A percentile compares a stretch with the other conserved stretches of the same genome.
Conservation (phyloP, 192 early-diverging fungal species). For the Coemansia sp. region DNA sequence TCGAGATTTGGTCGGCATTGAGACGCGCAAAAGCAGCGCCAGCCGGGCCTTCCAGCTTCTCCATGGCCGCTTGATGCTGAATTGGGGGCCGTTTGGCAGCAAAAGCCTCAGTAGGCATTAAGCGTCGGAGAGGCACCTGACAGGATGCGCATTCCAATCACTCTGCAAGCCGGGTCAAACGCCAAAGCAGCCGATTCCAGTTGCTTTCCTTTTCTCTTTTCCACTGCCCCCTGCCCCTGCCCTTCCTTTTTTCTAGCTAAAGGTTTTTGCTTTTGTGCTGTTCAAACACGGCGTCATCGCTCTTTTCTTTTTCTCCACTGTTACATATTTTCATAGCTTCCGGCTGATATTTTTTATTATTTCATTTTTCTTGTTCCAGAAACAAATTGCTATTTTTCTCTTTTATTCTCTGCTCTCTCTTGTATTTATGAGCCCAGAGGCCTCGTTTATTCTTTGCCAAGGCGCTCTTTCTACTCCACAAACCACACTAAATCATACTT, state of each 20-base stretch:
- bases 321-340: conserved; percentile 4
- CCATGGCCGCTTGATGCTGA: too few species aligned
- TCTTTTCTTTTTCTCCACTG: not conserved
- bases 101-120: too few species aligned
- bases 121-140: too few species aligned
- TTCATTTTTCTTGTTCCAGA: not conserved
- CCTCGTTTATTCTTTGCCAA: not conserved
- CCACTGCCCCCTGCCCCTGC: too few species aligned
- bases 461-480: conserved; percentile 1
- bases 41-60: too few species aligned
- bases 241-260: too few species aligned
- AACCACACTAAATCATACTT: too few species aligned
- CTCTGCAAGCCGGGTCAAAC: too few species aligned
- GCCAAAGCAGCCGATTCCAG: too few species aligned
- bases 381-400: not conserved
- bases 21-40: too few species aligned
- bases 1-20: too few species aligned
- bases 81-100: too few species aligned
- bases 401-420: not conserved
- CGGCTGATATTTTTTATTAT: conserved; percentile 6
- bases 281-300: not conserved
- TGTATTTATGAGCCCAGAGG: not conserved
- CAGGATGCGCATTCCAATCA: not conserved
- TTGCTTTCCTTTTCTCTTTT: not conserved
- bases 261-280: not conserved